These are phyloP conservation scores for Oxyria digyna DNA, from an alignment of 148 eudicot genomes.

Conservation along the genomic window DNA sequence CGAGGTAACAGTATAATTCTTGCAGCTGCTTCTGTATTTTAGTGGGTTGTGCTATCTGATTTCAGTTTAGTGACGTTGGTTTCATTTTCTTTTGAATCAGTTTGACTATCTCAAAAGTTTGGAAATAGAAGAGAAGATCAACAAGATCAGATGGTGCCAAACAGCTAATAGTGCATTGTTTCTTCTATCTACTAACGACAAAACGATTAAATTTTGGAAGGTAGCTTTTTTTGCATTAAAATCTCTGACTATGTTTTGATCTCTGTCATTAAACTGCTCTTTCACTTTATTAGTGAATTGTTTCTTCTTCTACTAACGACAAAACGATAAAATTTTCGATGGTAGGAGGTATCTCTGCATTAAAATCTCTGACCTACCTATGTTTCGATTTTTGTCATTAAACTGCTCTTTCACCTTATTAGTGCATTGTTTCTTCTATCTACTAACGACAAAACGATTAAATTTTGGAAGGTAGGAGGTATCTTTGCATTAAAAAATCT, in stretches of 20 bases:
- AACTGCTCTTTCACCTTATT: constrained; percentile 20
- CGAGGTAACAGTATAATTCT: constrained; percentile 51
- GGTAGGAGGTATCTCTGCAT: no score
- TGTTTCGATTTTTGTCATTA: neutral
- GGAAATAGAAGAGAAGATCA: constrained; percentile 99
- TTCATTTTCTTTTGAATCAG: constrained; percentile 31
- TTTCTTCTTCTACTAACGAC: no score
- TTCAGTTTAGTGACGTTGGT: constrained; percentile 3
- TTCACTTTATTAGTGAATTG: no score
- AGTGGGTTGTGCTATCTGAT: neutral
- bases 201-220: constrained; percentile 99
- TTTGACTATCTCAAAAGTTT: constrained; percentile 98
- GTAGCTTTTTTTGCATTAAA: constrained; percentile 18
- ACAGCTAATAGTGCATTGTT: constrained; percentile 81
- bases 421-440: constrained; percentile 89
- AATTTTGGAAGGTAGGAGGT: constrained; percentile 92
- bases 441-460: constrained; percentile 96
- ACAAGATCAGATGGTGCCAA: constrained; percentile 98
- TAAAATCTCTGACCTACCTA: no score
- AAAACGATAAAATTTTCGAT: no score
- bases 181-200: constrained; percentile 93
- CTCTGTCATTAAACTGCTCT: no score
- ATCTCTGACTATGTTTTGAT: no score
- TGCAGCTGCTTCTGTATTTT: constrained; percentile 4
- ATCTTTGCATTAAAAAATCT: neutral